Percentiles rank a stretch among this genome's conserved stretches.
Evolutionary conservation across 176 grass and related monocot genomes (phyloP).

Genomic region (Thalia dealbata): DNA sequence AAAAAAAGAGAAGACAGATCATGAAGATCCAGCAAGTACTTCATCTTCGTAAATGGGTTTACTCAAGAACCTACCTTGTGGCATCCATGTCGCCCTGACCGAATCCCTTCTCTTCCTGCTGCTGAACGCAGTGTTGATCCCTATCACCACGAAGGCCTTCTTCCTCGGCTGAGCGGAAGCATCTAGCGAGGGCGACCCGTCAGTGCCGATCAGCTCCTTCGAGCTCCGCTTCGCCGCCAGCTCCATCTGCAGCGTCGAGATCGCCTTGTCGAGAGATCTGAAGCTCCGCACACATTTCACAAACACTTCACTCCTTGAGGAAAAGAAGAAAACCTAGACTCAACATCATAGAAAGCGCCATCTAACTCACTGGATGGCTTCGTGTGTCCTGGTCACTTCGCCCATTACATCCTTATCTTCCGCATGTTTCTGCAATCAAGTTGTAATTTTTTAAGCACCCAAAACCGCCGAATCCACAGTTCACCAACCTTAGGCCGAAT

Average conservation of each 20-base stretch:
- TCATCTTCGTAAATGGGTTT: constrained; percentile 14
- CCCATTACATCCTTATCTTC: constrained; percentile 77
- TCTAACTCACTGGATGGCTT: constrained; percentile 77
- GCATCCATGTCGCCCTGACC: constrained; percentile 92
- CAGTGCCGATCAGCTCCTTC: constrained; percentile 34
- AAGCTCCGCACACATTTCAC: constrained; percentile 28
- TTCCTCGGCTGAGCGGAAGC: constrained; percentile 36
- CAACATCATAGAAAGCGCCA: constrained; percentile 1
- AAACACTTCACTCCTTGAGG: constrained; percentile 17
- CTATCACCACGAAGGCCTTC: constrained; percentile 82
- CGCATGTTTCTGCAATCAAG: constrained; percentile 52
- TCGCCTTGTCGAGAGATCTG: constrained; percentile 96
- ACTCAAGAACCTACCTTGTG: constrained; percentile 54
- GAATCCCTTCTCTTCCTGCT: constrained; percentile 92
- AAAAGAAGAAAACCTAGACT: constrained; percentile 10
- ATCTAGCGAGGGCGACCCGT: constrained; percentile 33
- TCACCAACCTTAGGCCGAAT: neutral
- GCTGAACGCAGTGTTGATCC: constrained; percentile 85
- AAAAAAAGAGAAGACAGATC: neutral
- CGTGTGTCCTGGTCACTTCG: constrained; percentile 80
- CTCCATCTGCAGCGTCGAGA: constrained; percentile 96
- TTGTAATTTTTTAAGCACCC: constrained; percentile 8
- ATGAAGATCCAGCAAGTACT: constrained; percentile 13
- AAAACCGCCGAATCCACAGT: constrained; percentile 4
- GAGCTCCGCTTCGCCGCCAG: constrained; percentile 67